These are phyloP conservation scores for Pseudofabraea citricarpa DNA, from an alignment of 2,329 filamentous ascomycete species.

Conservation along the genomic window DNA sequence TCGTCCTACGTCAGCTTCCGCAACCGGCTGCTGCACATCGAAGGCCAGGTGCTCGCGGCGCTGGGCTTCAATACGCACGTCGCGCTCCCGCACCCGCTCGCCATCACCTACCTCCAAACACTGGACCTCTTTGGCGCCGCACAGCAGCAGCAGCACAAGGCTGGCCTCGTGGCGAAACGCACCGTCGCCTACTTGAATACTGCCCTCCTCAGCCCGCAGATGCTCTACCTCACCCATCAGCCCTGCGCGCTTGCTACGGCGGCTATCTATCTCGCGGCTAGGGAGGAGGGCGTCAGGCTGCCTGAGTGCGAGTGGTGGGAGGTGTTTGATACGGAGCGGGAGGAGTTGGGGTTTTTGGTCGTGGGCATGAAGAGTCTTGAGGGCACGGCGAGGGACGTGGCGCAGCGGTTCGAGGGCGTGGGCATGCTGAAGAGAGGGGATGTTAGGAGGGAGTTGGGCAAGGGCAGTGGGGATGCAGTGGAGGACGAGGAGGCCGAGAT, in stretches of 20 bases:
- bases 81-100: constrained; percentile 78
- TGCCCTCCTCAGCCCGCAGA: constrained; percentile 78
- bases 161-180: constrained; percentile 49
- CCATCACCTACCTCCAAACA: constrained; percentile 88
- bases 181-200: constrained; percentile 80
- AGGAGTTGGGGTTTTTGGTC: constrained; percentile 89
- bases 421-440: constrained; percentile 17
- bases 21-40: constrained; percentile 62
- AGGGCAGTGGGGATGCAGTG: constrained; percentile 4
- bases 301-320: constrained; percentile 94
- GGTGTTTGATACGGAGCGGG: constrained; percentile 91
- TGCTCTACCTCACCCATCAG: constrained; percentile 89
- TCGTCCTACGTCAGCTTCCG: constrained; percentile 63
- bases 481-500: constrained; percentile 24
- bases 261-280: constrained; percentile 83
- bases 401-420: constrained; percentile 16
- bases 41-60: constrained; percentile 70
- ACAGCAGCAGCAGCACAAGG: constrained; percentile 34
- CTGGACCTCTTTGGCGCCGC: constrained; percentile 58
- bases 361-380: constrained; percentile 79
- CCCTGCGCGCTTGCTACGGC: constrained; percentile 80
- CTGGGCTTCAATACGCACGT: constrained; percentile 83
- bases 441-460: constrained; percentile 17
- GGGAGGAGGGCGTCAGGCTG: constrained; percentile 71
- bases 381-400: constrained; percentile 37